Conservation (phyloP, 768 basidiomycete genomes). For the Daedalea quercina region DNA sequence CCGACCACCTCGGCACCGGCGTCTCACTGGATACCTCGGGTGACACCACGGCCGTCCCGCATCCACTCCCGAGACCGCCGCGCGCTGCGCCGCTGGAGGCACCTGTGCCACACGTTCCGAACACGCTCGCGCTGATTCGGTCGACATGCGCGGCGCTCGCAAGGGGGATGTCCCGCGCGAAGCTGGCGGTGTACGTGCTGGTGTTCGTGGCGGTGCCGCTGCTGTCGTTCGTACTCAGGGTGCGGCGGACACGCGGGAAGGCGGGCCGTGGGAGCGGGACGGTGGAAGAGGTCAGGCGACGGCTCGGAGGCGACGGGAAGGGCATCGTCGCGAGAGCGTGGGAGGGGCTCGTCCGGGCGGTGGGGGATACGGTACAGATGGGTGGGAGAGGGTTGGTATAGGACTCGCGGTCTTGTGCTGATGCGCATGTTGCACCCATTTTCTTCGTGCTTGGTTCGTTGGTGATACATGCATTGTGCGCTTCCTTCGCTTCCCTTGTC, state of each 20-base stretch:
- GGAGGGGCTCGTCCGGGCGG: constrained; percentile 42
- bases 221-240: constrained; percentile 43
- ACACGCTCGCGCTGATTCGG: constrained; percentile 17
- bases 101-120: constrained; percentile 13
- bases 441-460: too few relatives aligned
- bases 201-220: constrained; percentile 36
- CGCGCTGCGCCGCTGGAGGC: constrained; percentile 4
- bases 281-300: constrained; percentile 51
- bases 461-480: too few relatives aligned
- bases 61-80: constrained; percentile 13
- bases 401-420: neutral
- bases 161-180: constrained; percentile 42
- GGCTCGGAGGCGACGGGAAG: constrained; percentile 34
- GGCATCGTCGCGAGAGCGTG: constrained; percentile 35
- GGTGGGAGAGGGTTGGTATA: constrained; percentile 68
- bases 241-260: constrained; percentile 34
- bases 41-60: constrained; percentile 6
- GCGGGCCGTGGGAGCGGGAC: constrained; percentile 25
- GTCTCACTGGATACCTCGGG: neutral
- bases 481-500: too few relatives aligned
- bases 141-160: constrained; percentile 24
- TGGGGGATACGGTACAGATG: constrained; percentile 68
- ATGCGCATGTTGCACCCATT: neutral
- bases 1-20: neutral
- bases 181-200: constrained; percentile 38